A percentile compares a stretch with the other conserved stretches of the same genome.
Evolutionary conservation across 2,329 filamentous ascomycete species (phyloP).

Genomic region (Chrysosporium queenslandicum): DNA sequence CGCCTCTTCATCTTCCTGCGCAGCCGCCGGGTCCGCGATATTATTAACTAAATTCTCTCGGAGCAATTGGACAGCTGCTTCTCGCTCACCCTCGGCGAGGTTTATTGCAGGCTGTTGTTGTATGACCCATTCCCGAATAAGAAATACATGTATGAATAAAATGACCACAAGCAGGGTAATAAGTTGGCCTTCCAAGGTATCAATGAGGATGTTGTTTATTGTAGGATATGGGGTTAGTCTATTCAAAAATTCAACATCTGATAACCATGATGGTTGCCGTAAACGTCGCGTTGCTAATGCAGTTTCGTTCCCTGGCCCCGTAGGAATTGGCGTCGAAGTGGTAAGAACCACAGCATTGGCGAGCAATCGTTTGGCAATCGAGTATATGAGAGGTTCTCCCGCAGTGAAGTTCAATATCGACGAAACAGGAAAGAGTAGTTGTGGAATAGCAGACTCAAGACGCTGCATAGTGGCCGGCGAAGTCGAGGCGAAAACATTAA

Average conservation of each 20-base stretch:
- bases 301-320: conserved; percentile 22
- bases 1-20: conserved; percentile 13
- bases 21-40: conserved; percentile 13
- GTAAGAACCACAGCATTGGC: conserved; percentile 23
- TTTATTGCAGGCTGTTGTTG: conserved; percentile 94
- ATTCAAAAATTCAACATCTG: conserved; percentile 48
- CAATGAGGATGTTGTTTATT: conserved; percentile 69
- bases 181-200: conserved; percentile 81
- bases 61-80: conserved; percentile 42
- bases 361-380: conserved; percentile 38
- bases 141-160: conserved; percentile 90
- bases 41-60: conserved; percentile 28
- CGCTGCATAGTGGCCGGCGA: conserved; percentile 22
- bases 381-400: conserved; percentile 39
- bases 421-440: conserved; percentile 29
- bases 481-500: conserved; percentile 19
- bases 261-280: conserved; percentile 44
- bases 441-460: conserved; percentile 22
- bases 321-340: conserved; percentile 26
- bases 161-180: conserved; percentile 87
- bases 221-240: conserved; percentile 55
- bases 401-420: conserved; percentile 35
- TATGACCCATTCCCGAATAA: conserved; percentile 95
- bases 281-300: conserved; percentile 21
- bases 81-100: conserved; percentile 50